phyloP scores from a whole-genome alignment of 73 alveolate genomes.

The Stentor coeruleus region DNA sequence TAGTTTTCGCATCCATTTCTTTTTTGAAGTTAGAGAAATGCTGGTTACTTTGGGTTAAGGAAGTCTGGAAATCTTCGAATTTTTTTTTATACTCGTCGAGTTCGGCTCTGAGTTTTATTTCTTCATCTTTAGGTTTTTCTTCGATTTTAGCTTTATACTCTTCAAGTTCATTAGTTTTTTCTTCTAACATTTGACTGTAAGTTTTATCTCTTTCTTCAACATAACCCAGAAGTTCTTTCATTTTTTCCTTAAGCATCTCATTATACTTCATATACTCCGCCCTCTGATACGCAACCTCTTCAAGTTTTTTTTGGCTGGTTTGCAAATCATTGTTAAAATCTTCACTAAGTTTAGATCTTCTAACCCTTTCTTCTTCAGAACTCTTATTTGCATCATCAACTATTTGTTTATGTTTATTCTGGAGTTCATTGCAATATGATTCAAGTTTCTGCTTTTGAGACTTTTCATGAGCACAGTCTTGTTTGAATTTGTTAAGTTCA shows the following conservation, averaged over 20 bases:
- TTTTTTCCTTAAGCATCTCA: conserved; percentile 10
- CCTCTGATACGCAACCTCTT: neutral
- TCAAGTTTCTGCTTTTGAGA: neutral
- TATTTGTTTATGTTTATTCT: neutral
- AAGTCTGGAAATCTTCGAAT: conserved; percentile 1
- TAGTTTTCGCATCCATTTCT: conserved; percentile 18
- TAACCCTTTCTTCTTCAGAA: neutral
- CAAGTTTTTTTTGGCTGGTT: neutral
- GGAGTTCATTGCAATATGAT: neutral
- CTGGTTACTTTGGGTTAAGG: neutral
- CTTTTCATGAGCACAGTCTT: neutral
- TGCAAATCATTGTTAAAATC: neutral
- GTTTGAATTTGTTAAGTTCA: neutral
- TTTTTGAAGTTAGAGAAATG: conserved; percentile 14
- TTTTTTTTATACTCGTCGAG: neutral
- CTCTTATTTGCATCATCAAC: neutral
- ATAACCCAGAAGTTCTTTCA: neutral
- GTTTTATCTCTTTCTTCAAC: conserved; percentile 13
- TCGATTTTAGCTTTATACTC: neutral
- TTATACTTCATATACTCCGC: neutral
- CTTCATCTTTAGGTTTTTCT: neutral
- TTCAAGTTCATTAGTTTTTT: neutral
- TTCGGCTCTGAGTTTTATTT: neutral
- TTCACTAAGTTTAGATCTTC: neutral
- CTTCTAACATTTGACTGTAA: neutral